Conservation (phyloP, 345 rosid genomes). For the Gossypium anomalum region DNA sequence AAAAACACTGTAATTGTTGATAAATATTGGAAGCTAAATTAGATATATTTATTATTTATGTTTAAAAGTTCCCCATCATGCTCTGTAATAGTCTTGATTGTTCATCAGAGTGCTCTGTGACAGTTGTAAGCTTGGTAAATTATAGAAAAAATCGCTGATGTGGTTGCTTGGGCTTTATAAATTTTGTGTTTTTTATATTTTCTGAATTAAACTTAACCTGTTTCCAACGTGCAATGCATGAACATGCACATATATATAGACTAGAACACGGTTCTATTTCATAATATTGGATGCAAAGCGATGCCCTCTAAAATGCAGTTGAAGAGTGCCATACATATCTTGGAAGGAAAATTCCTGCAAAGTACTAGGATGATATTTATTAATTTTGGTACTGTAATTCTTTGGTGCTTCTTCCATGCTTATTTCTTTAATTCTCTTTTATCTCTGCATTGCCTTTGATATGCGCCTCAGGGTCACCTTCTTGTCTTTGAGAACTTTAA, state of each 20-base stretch:
- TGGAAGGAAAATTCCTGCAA: background rate
- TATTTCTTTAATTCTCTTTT: background rate
- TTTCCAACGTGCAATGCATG: background rate
- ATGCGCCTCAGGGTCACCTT: slow-evolving; percentile 66
- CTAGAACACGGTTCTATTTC: background rate
- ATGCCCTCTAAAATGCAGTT: background rate
- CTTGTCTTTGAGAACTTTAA: slow-evolving; percentile 71
- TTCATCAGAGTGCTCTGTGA: background rate
- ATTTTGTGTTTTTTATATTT: background rate
- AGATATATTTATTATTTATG: background rate
- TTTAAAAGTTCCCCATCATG: background rate
- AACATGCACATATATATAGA: background rate
- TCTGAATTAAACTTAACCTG: background rate
- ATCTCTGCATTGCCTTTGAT: slow-evolving; percentile 18
- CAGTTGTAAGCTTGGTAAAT: background rate
- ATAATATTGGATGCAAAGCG: background rate
- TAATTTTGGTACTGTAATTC: background rate
- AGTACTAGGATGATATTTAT: background rate
- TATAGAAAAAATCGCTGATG: background rate
- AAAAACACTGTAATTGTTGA: background rate
- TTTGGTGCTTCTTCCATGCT: background rate
- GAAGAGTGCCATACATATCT: background rate
- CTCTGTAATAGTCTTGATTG: background rate
- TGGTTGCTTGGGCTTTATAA: background rate
- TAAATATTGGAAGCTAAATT: background rate